Base-by-base conservation (phyloP, 2,329 filamentous ascomycete species). In the Penicillium brevicompactum region DNA sequence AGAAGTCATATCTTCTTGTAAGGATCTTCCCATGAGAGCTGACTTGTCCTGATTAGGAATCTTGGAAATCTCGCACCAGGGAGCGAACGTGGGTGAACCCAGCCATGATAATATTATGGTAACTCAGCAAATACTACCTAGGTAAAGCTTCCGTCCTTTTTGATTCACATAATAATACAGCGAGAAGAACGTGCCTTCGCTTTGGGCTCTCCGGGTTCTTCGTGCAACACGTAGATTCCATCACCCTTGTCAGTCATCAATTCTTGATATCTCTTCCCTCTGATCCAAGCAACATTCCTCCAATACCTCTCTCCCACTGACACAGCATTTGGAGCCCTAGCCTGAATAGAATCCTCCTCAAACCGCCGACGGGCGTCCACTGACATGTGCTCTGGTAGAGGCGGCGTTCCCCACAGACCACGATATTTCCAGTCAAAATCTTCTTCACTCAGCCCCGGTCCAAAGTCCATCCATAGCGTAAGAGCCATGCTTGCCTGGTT, bases 391-490 rank as follows among this genome's bases (percentile, higher is more conserved):
- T 41, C 22, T 42, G 47, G 8, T n/a, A n/a, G n/a, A n/a, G n/a
- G n/a, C n/a, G n/a, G n/a, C n/a, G n/a, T n/a, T n/a, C n/a, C n/a
- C n/a, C n/a, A n/a, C n/a, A n/a, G n/a, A n/a, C n/a, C n/a, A n/a
- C 38, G 47, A 22, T 5, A 24, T 37, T 16, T 42, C 47, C 47
- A 49, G 10, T n/a, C n/a, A 22, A 24, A 3, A 31, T 49, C 47
- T 10, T 32, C 10, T 22, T 4, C 4, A 37, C 44, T 50, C 10
- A 54, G n/a, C 7, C 55, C 50, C 13, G 55, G 55, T 21, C 55
- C 55, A 8, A 57, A 13, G 24, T 57, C 55, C 38, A 57, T 51
- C 55, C 55, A 57, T n/a, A 5, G n/a, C 30, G 55, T 57, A 34
- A 57, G 37, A 27, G 48, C 47, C n/a, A 57, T 24, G 14, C 42